Base-by-base conservation (phyloP, 352 stramenopile genomes). In the Pilasporangium apinafurcum region DNA sequence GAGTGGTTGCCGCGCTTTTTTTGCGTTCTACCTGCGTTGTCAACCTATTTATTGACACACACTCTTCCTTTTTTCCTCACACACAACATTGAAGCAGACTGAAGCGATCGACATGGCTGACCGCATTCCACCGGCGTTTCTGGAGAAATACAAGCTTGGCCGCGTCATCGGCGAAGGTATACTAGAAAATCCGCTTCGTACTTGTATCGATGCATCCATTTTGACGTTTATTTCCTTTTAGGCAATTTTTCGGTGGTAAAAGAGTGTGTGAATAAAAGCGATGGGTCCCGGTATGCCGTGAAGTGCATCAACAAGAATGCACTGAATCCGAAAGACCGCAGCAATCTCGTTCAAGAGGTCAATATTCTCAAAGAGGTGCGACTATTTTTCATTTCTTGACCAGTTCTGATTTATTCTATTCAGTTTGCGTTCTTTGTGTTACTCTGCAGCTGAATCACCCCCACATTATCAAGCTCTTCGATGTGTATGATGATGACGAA, bases 191-290 rank as follows among this genome's bases (percentile, higher is more conserved):
- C n/a, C n/a, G n/a, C n/a, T n/a, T n/a, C n/a, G n/a, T 3, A 43
- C 30, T 41, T 21, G 10, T 12, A 8, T 8, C 16, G 13, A 24
- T 7, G 13, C 4, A 37, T 34, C 16, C 25, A 28, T 46, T 13
- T 25, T 24, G 8, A 42, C n/a, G n/a, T 16, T 3, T 35, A 26
- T 8, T 32, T 12, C 10, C 13, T 32, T 26, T n/a, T 36, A 85
- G 78, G 84, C 42, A 91, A 85, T 60, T 95, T 94, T 54, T 89
- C 79, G 33, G 40, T 89, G 41, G 84, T 95, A 2, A 87, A 90
- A 27, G 61, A 91, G 28, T 89, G 77, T 44, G 68, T 60, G 21
- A 50, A 68, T 44, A 76, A 71, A 18, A 44, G 53, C 8, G 62
- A 70, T 22, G 69, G 78, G 45, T 40, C 71, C 29, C 68, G 70